Percentiles rank a stretch among this genome's conserved stretches.
Conservation (phyloP, 1,139 yeast species). For the Yamadazyma trypodendri region DNA sequence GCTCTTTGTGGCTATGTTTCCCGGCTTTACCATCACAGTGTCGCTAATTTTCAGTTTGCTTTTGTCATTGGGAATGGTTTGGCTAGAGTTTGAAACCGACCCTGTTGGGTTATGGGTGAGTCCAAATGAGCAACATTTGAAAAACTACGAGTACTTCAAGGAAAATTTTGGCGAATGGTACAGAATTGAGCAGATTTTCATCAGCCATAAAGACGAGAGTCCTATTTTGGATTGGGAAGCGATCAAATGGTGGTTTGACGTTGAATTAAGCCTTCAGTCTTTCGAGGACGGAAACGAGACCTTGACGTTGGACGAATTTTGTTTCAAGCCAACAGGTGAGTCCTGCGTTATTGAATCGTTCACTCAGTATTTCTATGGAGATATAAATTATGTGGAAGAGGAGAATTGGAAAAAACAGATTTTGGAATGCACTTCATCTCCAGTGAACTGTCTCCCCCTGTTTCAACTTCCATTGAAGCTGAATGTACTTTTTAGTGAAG, state of each 20-base stretch:
- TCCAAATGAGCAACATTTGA: constrained; percentile 67
- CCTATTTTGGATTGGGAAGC: constrained; percentile 62
- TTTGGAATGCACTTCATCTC: constrained; percentile 65
- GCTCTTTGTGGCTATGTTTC: constrained; percentile 54
- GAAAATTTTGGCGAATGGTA: constrained; percentile 87
- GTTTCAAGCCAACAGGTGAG: constrained; percentile 78
- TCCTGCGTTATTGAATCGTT: constrained; percentile 88
- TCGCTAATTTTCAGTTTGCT: constrained; percentile 44
- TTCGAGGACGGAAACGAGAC: constrained; percentile 23
- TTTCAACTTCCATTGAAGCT: constrained; percentile 88
- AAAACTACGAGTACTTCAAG: constrained; percentile 71
- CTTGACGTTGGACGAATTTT: constrained; percentile 58
- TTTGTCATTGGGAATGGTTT: constrained; percentile 53
- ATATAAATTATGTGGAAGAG: constrained; percentile 49
- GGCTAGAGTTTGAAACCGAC: constrained; percentile 64
- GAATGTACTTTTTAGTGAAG: constrained; percentile 57
- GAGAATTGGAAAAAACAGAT: constrained; percentile 55
- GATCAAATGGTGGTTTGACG: constrained; percentile 83
- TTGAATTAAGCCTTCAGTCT: constrained; percentile 55
- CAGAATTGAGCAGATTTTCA: constrained; percentile 79
- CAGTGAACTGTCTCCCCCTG: constrained; percentile 85
- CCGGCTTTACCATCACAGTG: constrained; percentile 51
- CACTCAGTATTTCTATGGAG: constrained; percentile 82
- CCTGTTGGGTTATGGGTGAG: constrained; percentile 92
- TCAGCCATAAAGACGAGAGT: constrained; percentile 63